Percentiles rank a stretch among this genome's conserved stretches.
Evolutionary conservation across 1,284 basidiomycete species (phyloP).

Genomic region (Volvariella volvacea): DNA sequence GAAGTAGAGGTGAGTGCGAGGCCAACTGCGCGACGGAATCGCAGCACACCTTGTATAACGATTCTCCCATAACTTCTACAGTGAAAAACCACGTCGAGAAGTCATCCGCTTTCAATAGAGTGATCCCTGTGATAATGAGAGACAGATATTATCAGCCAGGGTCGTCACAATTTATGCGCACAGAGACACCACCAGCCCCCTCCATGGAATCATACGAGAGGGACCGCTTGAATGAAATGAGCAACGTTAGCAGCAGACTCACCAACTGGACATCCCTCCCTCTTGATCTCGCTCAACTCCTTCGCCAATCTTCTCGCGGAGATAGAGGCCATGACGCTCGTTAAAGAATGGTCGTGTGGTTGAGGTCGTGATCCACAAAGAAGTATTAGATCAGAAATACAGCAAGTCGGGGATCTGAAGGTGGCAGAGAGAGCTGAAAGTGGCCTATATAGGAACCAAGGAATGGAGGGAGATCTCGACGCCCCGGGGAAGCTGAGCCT

Average conservation of each 20-base stretch:
- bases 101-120: constrained; percentile 63
- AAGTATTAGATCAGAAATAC: not conserved
- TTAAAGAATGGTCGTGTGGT: constrained; percentile 1
- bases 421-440: not conserved
- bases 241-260: too few species aligned
- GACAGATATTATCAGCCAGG: too few species aligned
- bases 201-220: too few species aligned
- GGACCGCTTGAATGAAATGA: too few species aligned
- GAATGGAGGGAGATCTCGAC: too few species aligned
- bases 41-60: constrained; percentile 55
- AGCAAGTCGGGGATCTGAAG: not conserved
- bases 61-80: constrained; percentile 75
- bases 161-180: too few species aligned
- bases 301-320: constrained; percentile 62
- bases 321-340: constrained; percentile 50
- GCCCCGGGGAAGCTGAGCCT: too few species aligned
- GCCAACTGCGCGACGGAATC: not conserved
- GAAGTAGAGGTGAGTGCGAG: constrained; percentile 1
- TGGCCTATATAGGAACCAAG: not conserved
- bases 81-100: constrained; percentile 68
- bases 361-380: constrained; percentile 7
- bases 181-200: too few species aligned
- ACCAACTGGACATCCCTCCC: constrained; percentile 72
- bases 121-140: constrained; percentile 48
- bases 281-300: constrained; percentile 65